Evolutionary conservation across 1,284 basidiomycete species (phyloP), one percentile per base, ranked within the genome.

Genomic region (Ganoderma lucidum): DNA sequence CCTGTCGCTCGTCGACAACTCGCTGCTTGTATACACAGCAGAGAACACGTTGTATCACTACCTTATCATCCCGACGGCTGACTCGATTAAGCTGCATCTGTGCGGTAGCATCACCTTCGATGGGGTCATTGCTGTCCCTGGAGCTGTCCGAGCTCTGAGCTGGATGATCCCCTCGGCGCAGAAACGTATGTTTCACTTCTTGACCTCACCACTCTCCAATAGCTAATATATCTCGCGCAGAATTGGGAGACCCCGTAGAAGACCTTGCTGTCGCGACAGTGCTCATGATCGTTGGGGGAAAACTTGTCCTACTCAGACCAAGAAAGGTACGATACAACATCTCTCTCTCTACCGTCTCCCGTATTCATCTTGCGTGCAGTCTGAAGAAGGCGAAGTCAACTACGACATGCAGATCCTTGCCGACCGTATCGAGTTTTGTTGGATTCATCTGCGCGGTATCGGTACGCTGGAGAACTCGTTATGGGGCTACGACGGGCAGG

Each of bases 361-460:
- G 17, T 10, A 1, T 6, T 39, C 45, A n/a, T 12, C 15, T 17
- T 28, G 9, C 64, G 42, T 59, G 1, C 69, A 95, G 90, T 90
- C 94, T 0, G 94, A 89, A 9, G 87, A 91, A 68, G 93, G 95
- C 76, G 96, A 98, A 82, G 95, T 98, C 71, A 95, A 94, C 73
- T 99, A 99, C 80, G 97, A 99, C 80, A 93, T 99, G 88, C 97
- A 99, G 77, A 94, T 99, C 56, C 92, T 99, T 37, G 96, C 97
- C 0, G 96, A 98, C 75, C 90, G 93, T 37, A 96, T 99, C 71
- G 97, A 99, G 78, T 96, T 97, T 78, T 99, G 97, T 81, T 99
- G 97, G 97, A 98, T 97, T 56, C 97, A 99, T 82, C 83, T 98
- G 64, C 90, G 93, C 59, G 97, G 96, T 0, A 96, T 98, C 44